A percentile compares a stretch with the other conserved stretches of the same genome.
Evolutionary conservation across 83 land plant genomes (phyloP).

Genomic region (Diphasiastrum complanatum): DNA sequence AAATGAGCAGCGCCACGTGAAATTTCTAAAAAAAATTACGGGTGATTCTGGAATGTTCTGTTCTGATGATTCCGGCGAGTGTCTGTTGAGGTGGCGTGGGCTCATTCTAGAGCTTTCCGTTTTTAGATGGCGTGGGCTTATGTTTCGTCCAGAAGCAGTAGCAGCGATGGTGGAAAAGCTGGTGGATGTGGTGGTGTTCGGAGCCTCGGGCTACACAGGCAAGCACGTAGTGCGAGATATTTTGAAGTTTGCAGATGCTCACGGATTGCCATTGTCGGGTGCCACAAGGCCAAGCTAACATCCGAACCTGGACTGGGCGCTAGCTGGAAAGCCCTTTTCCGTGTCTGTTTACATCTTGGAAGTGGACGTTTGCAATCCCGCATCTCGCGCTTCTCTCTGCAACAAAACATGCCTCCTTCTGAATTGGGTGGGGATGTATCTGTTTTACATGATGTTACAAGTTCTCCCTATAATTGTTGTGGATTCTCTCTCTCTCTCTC

Average conservation of each 20-base stretch:
- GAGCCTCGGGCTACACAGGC: slow-evolving; percentile 92
- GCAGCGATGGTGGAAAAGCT: slow-evolving; percentile 29
- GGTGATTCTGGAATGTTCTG: too few species aligned
- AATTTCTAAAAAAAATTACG: too few species aligned
- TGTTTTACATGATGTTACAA: too few species aligned
- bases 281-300: slow-evolving; percentile 41
- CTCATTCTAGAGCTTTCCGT: too few species aligned
- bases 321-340: slow-evolving; percentile 23
- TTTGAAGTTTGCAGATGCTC: slow-evolving; percentile 38
- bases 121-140: too few species aligned
- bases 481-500: too few species aligned
- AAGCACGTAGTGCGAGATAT: slow-evolving; percentile 75
- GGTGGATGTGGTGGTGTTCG: slow-evolving; percentile 62
- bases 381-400: slow-evolving; percentile 45
- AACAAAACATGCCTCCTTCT: slow-evolving; percentile 48
- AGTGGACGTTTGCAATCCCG: slow-evolving; percentile 49
- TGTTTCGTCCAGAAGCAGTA: background rate
- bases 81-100: too few species aligned
- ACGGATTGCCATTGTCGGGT: slow-evolving; percentile 71
- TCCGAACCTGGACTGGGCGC: slow-evolving; percentile 63
- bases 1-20: too few species aligned
- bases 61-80: too few species aligned
- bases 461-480: too few species aligned
- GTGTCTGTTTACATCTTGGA: slow-evolving; percentile 42
- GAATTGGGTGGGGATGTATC: slow-evolving; percentile 80